phyloP scores from a whole-genome alignment of 352 stramenopile species.

The Phytophthora brassicae region DNA sequence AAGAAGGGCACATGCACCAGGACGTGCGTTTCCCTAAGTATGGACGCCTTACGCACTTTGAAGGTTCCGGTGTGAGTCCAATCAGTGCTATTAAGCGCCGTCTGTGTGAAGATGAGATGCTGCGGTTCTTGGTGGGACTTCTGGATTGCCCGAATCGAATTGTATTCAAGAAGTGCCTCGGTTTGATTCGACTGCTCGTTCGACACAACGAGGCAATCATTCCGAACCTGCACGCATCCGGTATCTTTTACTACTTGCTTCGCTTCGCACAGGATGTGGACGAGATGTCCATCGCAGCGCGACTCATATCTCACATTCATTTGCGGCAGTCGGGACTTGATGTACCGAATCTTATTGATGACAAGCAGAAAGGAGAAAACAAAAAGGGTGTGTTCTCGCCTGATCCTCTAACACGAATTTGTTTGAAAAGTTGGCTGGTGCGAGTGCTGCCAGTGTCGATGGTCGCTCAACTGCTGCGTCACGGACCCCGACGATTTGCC shows the following conservation, averaged over 20 bases:
- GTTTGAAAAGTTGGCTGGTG: constrained; percentile 83
- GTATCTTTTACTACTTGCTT: constrained; percentile 88
- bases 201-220: constrained; percentile 87
- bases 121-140: constrained; percentile 81
- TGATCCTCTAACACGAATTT: constrained; percentile 81
- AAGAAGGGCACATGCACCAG: constrained; percentile 80
- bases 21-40: constrained; percentile 82
- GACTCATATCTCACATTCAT: constrained; percentile 82
- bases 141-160: constrained; percentile 82
- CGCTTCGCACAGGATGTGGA: constrained; percentile 78
- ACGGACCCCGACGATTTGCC: constrained; percentile 74
- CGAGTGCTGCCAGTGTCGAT: constrained; percentile 83
- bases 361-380: constrained; percentile 77
- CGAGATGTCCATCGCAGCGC: constrained; percentile 79
- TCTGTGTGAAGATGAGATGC: constrained; percentile 72
- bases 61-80: constrained; percentile 76
- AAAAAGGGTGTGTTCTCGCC: constrained; percentile 82
- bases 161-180: constrained; percentile 84
- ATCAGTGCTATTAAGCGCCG: constrained; percentile 76
- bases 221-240: constrained; percentile 77
- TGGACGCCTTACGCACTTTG: constrained; percentile 77
- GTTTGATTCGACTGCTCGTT: constrained; percentile 79
- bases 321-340: constrained; percentile 75
- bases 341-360: constrained; percentile 57
- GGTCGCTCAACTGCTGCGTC: constrained; percentile 81